Conservation (phyloP, 805 yeast genomes). For the Myxozyma neotropica region DNA sequence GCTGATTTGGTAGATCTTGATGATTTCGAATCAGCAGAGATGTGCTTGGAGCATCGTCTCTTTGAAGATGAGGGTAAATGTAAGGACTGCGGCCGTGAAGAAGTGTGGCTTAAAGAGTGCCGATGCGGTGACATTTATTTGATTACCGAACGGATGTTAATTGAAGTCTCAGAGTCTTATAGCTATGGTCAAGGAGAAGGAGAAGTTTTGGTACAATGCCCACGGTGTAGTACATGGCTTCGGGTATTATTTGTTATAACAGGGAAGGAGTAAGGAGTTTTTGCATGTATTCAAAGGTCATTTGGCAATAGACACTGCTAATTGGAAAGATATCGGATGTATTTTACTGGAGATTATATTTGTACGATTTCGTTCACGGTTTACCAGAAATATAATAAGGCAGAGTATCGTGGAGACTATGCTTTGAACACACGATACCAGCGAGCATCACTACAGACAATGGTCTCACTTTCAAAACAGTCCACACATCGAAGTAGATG, state of each 20-base stretch:
- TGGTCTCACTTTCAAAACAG: too few relatives aligned
- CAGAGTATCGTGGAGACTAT: too few relatives aligned
- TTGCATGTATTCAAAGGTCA: conserved; percentile 2
- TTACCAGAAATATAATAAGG: background rate
- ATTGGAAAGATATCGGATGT: too few relatives aligned
- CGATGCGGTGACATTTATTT: conserved; percentile 54
- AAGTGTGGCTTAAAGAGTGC: conserved; percentile 42
- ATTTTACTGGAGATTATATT: too few relatives aligned
- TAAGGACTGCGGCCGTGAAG: background rate
- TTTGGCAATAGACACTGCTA: too few relatives aligned
- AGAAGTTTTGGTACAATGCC: conserved; percentile 76
- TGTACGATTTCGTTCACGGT: too few relatives aligned
- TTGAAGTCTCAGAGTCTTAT: conserved; percentile 40
- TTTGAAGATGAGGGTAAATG: conserved; percentile 7
- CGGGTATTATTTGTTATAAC: conserved; percentile 58
- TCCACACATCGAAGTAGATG: too few relatives aligned
- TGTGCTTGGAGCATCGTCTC: conserved; percentile 35
- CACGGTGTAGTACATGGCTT: conserved; percentile 84
- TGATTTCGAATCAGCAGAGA: conserved; percentile 55
- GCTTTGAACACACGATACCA: too few relatives aligned
- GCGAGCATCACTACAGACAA: too few relatives aligned
- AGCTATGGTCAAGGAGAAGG: conserved; percentile 45
- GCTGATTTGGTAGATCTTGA: conserved; percentile 68
- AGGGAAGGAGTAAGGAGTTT: conserved; percentile 11
- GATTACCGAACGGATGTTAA: conserved; percentile 65